A percentile compares a stretch with the other conserved stretches of the same genome.
Conservation (phyloP, 1,284 basidiomycete genomes). For the Cryptococcus hybrid region DNA sequence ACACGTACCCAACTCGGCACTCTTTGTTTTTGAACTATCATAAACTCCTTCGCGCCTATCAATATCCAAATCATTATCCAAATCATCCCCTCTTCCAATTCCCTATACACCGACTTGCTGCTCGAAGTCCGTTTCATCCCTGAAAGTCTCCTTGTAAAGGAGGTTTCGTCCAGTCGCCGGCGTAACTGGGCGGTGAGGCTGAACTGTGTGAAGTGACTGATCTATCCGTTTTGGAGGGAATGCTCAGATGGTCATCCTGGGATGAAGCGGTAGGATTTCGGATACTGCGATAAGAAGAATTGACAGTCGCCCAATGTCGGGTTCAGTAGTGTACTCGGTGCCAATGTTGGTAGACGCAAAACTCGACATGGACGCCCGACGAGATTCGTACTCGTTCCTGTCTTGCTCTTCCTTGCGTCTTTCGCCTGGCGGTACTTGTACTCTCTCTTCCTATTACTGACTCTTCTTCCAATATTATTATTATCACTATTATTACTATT, state of each 20-base stretch:
- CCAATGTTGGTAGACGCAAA: constrained; percentile 8
- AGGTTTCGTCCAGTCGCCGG: constrained; percentile 1
- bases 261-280: background rate
- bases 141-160: constrained; percentile 16
- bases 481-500: background rate
- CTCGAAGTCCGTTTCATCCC: constrained; percentile 38
- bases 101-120: constrained; percentile 14
- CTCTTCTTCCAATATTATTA: background rate
- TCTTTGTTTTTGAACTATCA: constrained; percentile 54
- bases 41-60: constrained; percentile 51
- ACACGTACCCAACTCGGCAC: constrained; percentile 52
- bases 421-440: background rate
- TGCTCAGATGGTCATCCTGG: background rate
- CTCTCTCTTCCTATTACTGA: background rate
- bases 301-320: background rate
- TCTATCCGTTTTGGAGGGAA: background rate
- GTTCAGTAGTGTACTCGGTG: constrained; percentile 2
- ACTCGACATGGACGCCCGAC: constrained; percentile 29
- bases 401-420: background rate
- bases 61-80: constrained; percentile 26
- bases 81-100: constrained; percentile 17
- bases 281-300: constrained; percentile 6
- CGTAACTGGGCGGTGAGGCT: constrained; percentile 1
- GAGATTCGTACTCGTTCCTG: background rate
- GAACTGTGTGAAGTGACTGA: background rate